A percentile compares a stretch with the other conserved stretches of the same genome.
phyloP scores from a whole-genome alignment of 75 land plant species.

The Azolla pinnata region DNA sequence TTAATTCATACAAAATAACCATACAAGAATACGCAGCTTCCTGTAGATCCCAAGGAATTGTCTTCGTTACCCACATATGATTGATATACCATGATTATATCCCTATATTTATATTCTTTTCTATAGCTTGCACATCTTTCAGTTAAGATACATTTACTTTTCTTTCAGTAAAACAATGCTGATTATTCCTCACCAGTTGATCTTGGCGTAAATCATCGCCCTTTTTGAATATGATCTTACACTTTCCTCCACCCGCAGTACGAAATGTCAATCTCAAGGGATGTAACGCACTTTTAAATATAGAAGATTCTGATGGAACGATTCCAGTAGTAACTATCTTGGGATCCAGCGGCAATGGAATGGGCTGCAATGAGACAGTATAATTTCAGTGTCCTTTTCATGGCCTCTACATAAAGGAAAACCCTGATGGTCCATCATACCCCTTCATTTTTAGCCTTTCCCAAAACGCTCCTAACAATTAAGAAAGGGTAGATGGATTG shows the following conservation, averaged over 20 bases:
- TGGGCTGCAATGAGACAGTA: conserved; percentile 61
- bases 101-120: too few species aligned
- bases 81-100: background rate
- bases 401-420: too few species aligned
- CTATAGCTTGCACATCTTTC: too few species aligned
- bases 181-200: conserved; percentile 67
- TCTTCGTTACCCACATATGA: too few species aligned
- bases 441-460: too few species aligned
- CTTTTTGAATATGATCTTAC: conserved; percentile 86
- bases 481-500: too few species aligned
- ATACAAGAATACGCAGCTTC: too few species aligned
- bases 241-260: conserved; percentile 66
- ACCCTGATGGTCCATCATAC: too few species aligned
- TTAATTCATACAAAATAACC: background rate
- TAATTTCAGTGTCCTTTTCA: too few species aligned
- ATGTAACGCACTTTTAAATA: conserved; percentile 80
- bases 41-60: too few species aligned
- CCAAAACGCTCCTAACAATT: too few species aligned
- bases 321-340: conserved; percentile 72
- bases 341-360: conserved; percentile 79
- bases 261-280: conserved; percentile 85
- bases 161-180: background rate
- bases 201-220: conserved; percentile 99
- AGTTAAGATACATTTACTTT: background rate
- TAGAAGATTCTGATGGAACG: conserved; percentile 72